These are phyloP conservation scores for Colletotrichum scovillei DNA, from an alignment of 2,329 filamentous ascomycete species.

Conservation along the genomic window DNA sequence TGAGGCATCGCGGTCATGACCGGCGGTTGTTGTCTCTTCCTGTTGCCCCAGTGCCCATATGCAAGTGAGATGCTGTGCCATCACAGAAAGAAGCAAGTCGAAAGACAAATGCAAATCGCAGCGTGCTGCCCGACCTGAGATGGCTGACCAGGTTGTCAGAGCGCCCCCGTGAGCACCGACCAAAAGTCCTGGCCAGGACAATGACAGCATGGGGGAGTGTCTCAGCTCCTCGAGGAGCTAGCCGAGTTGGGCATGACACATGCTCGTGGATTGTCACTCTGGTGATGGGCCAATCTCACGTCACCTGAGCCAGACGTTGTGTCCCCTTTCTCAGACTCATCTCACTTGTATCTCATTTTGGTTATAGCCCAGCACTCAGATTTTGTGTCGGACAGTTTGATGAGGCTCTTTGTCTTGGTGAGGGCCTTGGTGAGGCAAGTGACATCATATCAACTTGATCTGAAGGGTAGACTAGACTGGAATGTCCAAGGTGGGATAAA, in stretches of 20 bases:
- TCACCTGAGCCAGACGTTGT: not conserved
- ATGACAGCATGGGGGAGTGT: slow-evolving; percentile 9
- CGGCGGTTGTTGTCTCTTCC: not conserved
- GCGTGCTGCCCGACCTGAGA: too few species aligned
- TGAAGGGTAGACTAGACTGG: not conserved
- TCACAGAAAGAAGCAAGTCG: not conserved
- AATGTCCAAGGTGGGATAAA: not conserved
- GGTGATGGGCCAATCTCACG: not conserved
- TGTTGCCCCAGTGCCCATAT: not conserved
- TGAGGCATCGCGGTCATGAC: not conserved
- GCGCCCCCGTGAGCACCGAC: not conserved
- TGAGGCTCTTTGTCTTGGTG: not conserved
- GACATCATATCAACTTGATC: not conserved
- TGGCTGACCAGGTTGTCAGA: slow-evolving; percentile 1
- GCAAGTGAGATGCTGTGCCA: not conserved
- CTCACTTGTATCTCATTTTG: not conserved
- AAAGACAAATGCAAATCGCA: not conserved
- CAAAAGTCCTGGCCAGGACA: not conserved
- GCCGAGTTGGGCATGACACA: slow-evolving; percentile 13
- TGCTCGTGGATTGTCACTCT: slow-evolving; percentile 4
- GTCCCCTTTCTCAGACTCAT: not conserved
- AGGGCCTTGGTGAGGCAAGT: not conserved
- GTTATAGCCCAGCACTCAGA: too few species aligned
- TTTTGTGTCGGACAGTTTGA: not conserved
- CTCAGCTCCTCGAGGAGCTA: slow-evolving; percentile 7